These are phyloP conservation scores for Actinomucor elegans DNA, from an alignment of 371 early-diverging fungal species.

Conservation along the genomic window DNA sequence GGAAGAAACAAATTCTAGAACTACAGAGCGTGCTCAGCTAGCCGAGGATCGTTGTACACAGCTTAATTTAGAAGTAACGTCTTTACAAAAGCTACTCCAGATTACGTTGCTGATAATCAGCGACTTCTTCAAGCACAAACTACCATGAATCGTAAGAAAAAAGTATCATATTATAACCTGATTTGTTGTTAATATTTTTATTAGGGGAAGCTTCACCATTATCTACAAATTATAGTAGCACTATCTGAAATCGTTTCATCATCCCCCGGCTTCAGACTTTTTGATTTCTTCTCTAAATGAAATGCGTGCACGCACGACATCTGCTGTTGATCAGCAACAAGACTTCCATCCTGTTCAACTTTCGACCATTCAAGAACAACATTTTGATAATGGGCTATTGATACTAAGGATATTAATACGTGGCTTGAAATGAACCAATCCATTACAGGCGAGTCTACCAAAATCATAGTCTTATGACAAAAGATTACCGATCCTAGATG, in stretches of 20 bases:
- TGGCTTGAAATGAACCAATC: too few relatives aligned
- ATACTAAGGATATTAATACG: too few relatives aligned
- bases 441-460: constrained; percentile 16
- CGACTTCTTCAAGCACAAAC: not conserved
- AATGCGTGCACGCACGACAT: not conserved
- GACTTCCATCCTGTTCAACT: not conserved
- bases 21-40: not conserved
- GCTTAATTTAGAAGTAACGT: not conserved
- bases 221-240: not conserved
- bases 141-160: not conserved
- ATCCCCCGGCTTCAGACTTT: not conserved
- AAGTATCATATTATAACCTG: not conserved
- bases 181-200: too few relatives aligned
- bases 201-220: too few relatives aligned
- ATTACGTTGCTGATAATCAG: not conserved
- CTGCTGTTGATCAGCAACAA: not conserved
- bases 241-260: not conserved
- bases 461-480: not conserved
- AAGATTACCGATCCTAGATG: constrained; percentile 12
- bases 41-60: constrained; percentile 7
- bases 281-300: not conserved
- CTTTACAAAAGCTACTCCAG: constrained; percentile 3
- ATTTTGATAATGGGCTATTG: too few relatives aligned
- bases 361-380: not conserved
- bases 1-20: not conserved